Evolutionary conservation across 108 stramenopile genomes (phyloP).

Genomic region (Heterococcus sp.): DNA sequence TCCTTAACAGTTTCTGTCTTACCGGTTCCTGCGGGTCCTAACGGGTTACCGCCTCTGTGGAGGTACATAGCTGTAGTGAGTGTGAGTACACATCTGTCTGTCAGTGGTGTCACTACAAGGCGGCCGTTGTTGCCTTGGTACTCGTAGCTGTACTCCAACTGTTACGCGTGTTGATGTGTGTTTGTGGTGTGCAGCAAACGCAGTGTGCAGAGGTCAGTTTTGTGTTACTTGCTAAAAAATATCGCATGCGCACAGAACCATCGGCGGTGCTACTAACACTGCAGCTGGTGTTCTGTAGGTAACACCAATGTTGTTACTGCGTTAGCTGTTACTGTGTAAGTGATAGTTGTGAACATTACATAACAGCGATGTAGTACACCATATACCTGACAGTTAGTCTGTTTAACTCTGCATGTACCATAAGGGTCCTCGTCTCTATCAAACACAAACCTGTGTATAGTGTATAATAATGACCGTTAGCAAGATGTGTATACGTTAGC

Average conservation of each 20-base stretch:
- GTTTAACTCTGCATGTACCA: conserved; percentile 57
- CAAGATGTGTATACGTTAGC: too few species aligned
- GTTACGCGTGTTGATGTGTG: too few species aligned
- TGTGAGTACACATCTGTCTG: conserved; percentile 66
- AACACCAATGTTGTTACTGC: too few species aligned
- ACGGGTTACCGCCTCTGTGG: conserved; percentile 65
- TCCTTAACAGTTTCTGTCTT: conserved; percentile 72
- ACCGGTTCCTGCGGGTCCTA: conserved; percentile 66
- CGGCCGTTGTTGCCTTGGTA: conserved; percentile 70
- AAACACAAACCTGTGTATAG: too few species aligned
- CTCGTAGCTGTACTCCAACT: conserved; percentile 64
- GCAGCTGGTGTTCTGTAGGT: too few species aligned
- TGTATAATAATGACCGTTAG: too few species aligned
- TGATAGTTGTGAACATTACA: neutral
- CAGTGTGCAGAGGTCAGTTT: too few species aligned
- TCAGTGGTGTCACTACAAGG: conserved; percentile 66
- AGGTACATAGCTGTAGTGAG: conserved; percentile 66
- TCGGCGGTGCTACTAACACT: too few species aligned
- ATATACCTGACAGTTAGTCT: conserved; percentile 58
- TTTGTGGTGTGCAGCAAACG: too few species aligned
- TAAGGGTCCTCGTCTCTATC: conserved; percentile 45
- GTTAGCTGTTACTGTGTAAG: too few species aligned
- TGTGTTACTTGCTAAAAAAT: too few species aligned
- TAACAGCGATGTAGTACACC: neutral
- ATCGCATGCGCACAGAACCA: too few species aligned